Percentiles rank a stretch among this genome's conserved stretches.
Evolutionary conservation across 306 rosid genomes (phyloP).

Genomic region (Prunus kanzakura): DNA sequence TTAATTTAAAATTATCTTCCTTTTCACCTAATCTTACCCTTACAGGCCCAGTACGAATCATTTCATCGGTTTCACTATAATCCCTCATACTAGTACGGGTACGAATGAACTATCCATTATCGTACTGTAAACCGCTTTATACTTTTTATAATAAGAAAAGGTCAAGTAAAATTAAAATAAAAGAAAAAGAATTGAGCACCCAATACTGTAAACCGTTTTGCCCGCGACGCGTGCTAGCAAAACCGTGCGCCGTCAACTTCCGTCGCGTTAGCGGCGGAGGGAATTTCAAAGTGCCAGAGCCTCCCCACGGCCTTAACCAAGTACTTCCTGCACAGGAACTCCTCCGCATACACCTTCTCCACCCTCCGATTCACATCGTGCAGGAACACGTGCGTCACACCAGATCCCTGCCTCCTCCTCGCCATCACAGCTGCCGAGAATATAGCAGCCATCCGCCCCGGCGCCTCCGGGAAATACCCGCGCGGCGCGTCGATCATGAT

Average conservation of each 20-base stretch:
- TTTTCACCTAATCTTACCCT: not conserved
- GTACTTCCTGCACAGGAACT: slow-evolving; percentile 69
- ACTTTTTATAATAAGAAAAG: not conserved
- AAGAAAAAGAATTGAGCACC: not conserved
- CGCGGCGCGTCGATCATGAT: slow-evolving; percentile 90
- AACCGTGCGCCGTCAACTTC: slow-evolving; percentile 11
- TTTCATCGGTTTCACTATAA: not conserved
- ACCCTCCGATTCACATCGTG: slow-evolving; percentile 90
- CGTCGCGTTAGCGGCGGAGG: slow-evolving; percentile 37
- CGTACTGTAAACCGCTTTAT: not conserved
- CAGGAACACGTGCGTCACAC: slow-evolving; percentile 78
- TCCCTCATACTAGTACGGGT: too few relatives aligned
- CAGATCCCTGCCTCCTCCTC: slow-evolving; percentile 56
- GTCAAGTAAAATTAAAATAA: not conserved
- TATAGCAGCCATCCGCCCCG: slow-evolving; percentile 88
- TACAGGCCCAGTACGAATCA: not conserved
- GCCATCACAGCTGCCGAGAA: slow-evolving; percentile 93
- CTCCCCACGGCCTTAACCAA: slow-evolving; percentile 58
- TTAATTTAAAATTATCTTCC: not conserved
- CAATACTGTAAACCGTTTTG: not conserved
- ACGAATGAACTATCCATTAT: not conserved
- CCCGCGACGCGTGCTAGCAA: slow-evolving; percentile 21
- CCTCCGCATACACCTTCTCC: slow-evolving; percentile 70
- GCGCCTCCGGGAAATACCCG: slow-evolving; percentile 80
- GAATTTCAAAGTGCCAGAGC: slow-evolving; percentile 77